Percentiles rank a stretch among this genome's conserved stretches.
Evolutionary conservation across 106 monocot species (phyloP).

Genomic region (Vanilla planifolia): DNA sequence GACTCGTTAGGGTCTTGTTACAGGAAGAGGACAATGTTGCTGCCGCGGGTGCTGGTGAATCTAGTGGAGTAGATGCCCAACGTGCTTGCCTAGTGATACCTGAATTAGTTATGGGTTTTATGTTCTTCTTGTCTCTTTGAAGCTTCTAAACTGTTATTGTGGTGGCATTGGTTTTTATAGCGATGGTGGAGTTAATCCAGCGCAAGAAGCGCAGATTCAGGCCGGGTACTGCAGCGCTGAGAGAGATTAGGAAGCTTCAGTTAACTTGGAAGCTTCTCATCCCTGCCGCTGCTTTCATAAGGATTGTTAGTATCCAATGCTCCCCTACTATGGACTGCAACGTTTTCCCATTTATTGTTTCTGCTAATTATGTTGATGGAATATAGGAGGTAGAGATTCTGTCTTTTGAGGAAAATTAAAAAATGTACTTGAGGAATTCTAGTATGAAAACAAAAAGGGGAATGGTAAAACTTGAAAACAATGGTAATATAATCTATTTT

Average conservation of each 20-base stretch:
- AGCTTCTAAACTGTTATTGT: not conserved
- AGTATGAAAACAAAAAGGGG: no score
- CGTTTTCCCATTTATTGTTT: no score
- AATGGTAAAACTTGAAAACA: no score
- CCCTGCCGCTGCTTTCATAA: conserved; percentile 4
- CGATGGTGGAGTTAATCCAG: not conserved
- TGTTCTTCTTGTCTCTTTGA: not conserved
- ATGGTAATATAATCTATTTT: no score
- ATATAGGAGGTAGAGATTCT: no score
- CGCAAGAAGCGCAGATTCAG: not conserved
- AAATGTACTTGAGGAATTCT: no score
- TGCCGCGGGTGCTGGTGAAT: not conserved
- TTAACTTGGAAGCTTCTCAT: conserved; percentile 4
- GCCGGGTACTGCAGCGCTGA: conserved; percentile 6
- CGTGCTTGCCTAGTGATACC: not conserved
- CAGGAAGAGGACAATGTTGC: not conserved
- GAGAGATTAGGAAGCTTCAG: conserved; percentile 7
- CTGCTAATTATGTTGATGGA: no score
- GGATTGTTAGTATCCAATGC: conserved; percentile 6
- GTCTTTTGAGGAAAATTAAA: no score
- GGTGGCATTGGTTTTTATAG: not conserved
- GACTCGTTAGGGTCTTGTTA: not conserved
- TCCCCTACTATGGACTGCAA: no score
- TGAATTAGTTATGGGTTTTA: not conserved
- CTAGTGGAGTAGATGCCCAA: not conserved